Percentiles rank a stretch among this genome's conserved stretches.
phyloP scores from a whole-genome alignment of 345 rosid species.

The Reutealis trisperma region DNA sequence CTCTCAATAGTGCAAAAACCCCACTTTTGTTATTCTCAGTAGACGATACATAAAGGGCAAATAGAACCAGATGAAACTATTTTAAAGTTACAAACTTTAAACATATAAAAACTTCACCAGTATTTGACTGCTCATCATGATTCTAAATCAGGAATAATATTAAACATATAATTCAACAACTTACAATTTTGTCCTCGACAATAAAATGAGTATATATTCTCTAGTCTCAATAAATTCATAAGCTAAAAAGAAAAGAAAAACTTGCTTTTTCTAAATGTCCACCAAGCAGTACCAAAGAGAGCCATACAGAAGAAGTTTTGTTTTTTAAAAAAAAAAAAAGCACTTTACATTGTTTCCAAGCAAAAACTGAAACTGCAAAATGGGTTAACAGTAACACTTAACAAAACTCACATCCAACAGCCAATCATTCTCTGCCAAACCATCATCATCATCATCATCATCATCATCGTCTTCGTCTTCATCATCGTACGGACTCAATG shows the following conservation, averaged over 20 bases:
- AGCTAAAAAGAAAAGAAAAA: not conserved
- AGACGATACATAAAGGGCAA: not conserved
- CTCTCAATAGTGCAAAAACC: too few species aligned
- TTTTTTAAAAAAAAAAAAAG: not conserved
- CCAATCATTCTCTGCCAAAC: slow-evolving; percentile 43
- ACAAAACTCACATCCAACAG: slow-evolving; percentile 50
- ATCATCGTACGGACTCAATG: slow-evolving; percentile 48
- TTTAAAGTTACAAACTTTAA: not conserved
- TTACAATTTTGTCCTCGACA: not conserved
- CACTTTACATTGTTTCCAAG: not conserved
- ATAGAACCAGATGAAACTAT: not conserved
- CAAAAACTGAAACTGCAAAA: not conserved
- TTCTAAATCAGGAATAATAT: not conserved
- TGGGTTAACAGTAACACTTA: not conserved
- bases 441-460: slow-evolving; percentile 33
- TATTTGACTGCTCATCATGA: not conserved
- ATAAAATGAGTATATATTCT: not conserved
- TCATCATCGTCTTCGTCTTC: slow-evolving; percentile 38
- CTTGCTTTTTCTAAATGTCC: not conserved
- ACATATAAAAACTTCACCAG: not conserved
- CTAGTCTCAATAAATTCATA: not conserved
- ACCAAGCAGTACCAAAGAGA: not conserved
- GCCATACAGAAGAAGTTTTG: not conserved
- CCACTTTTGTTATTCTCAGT: not conserved
- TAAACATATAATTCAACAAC: not conserved